Evolutionary conservation across 805 yeast genomes (phyloP).

Genomic region (Cyberlindnera nakhonratchasimensis): DNA sequence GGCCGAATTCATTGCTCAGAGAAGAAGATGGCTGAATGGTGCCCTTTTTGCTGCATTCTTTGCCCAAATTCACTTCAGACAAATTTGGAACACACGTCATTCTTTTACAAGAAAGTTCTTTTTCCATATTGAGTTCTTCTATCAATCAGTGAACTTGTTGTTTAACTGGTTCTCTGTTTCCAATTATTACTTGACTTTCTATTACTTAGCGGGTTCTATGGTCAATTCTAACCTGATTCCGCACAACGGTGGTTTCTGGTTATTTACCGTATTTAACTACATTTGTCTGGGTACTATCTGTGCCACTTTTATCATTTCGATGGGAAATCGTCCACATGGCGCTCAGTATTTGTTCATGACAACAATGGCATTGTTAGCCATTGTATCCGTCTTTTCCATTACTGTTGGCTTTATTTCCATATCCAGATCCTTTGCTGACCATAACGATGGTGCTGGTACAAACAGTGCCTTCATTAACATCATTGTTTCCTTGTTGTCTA

Average conservation of each 20-base stretch:
- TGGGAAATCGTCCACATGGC: slow-evolving; percentile 98
- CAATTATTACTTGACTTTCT: slow-evolving; percentile 88
- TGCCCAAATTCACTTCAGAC: slow-evolving; percentile 78
- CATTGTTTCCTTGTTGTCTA: slow-evolving; percentile 79
- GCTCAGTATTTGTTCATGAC: slow-evolving; percentile 73
- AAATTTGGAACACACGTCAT: slow-evolving; percentile 88
- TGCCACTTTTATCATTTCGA: slow-evolving; percentile 85
- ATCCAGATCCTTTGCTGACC: slow-evolving; percentile 42
- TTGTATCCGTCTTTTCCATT: slow-evolving; percentile 80
- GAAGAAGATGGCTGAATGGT: slow-evolving; percentile 98
- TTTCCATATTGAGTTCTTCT: slow-evolving; percentile 82
- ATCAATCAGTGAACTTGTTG: slow-evolving; percentile 73
- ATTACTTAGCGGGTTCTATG: slow-evolving; percentile 87
- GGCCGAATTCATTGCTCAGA: slow-evolving; percentile 92
- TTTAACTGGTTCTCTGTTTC: slow-evolving; percentile 93
- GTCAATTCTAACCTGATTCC: slow-evolving; percentile 48
- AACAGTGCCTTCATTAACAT: slow-evolving; percentile 64
- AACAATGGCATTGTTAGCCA: slow-evolving; percentile 66
- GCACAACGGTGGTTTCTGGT: slow-evolving; percentile 72
- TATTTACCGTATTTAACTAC: slow-evolving; percentile 84
- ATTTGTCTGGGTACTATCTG: slow-evolving; percentile 77
- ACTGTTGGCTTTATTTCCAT: slow-evolving; percentile 82
- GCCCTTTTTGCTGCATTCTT: slow-evolving; percentile 95
- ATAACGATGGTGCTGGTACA: slow-evolving; percentile 26
- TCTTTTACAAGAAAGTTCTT: slow-evolving; percentile 73